These are phyloP conservation scores for Eragrostis curvula DNA, from an alignment of 176 grass and related monocot genomes.

Conservation along the genomic window DNA sequence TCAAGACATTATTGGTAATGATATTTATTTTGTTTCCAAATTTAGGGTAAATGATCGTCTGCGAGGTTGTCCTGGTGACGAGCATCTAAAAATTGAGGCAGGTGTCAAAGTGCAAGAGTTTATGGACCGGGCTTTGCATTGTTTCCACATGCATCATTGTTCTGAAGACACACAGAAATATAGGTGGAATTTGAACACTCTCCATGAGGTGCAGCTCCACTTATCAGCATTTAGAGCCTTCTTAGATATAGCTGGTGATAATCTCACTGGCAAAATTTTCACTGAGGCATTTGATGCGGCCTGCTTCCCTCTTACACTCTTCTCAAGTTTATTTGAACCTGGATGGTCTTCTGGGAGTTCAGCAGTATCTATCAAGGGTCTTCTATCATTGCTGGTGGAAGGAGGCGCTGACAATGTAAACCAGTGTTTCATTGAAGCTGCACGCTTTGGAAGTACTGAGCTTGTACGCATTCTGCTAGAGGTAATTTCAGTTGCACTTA, in stretches of 20 bases:
- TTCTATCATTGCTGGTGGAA: slow-evolving; percentile 79
- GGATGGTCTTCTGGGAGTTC: slow-evolving; percentile 79
- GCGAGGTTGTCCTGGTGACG: slow-evolving; percentile 80
- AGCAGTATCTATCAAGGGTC: slow-evolving; percentile 65
- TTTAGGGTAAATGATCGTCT: slow-evolving; percentile 75
- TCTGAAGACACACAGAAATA: slow-evolving; percentile 38
- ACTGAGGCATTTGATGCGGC: slow-evolving; percentile 84
- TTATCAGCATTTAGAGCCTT: slow-evolving; percentile 79
- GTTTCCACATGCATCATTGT: slow-evolving; percentile 70
- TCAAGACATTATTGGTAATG: slow-evolving; percentile 29
- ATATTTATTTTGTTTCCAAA: background rate
- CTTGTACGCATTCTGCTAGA: slow-evolving; percentile 86
- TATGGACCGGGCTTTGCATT: slow-evolving; percentile 87
- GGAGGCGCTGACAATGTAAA: slow-evolving; percentile 89
- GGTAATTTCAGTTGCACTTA: slow-evolving; percentile 50
- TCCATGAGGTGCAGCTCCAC: slow-evolving; percentile 72
- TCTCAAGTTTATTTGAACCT: slow-evolving; percentile 86
- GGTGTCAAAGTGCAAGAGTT: slow-evolving; percentile 78
- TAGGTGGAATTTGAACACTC: slow-evolving; percentile 45
- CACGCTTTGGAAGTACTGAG: slow-evolving; percentile 85
- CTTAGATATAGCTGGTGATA: slow-evolving; percentile 78
- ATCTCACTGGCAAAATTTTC: slow-evolving; percentile 81
- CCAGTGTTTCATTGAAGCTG: slow-evolving; percentile 80
- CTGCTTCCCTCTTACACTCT: slow-evolving; percentile 88
- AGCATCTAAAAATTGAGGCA: slow-evolving; percentile 69